Base-by-base conservation (phyloP, 257 asterid species). In the Plantago major region DNA sequence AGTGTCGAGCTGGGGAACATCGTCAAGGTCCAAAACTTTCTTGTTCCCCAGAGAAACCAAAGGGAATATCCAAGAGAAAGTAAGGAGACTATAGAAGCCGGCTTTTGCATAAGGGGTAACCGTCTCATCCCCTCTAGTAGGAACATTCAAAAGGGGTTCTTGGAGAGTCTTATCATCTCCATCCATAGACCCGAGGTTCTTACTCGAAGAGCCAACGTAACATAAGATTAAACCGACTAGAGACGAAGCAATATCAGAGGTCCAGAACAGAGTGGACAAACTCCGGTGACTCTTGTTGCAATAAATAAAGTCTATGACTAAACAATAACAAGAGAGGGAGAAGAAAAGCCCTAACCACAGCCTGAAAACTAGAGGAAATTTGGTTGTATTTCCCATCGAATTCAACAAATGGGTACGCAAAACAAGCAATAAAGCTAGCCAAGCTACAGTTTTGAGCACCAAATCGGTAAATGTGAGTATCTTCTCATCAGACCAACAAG, bases 41-140 rank as follows among this genome's bases (percentile, higher is more conserved):
- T 69, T 86, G 75, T 71, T 66, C 42, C 98, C 97, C 43, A 63
- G 74, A 48, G 95, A 73, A 56, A 92, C 68, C 51, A 92, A 71
- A 56, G 95, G 81, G 46, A 78, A 33, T 72, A 86, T 76, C 98
- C 97, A 92, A 30, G 95, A 76, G 80, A 88, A 92, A 50, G 85
- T 71, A 48, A 91, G 79, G 47, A 79, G 71, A 50, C 92, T 85
- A 42, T 73, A 75, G n/a, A 82, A 4, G 49, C 76, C 81, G 55
- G 94, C 94, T 28, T 13, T 74, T 7, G 81, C 82, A 52, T 81
- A 91, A 69, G 98, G 95, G 53, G 98, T 86, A 51, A 91, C 82
- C 60, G 79, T 84, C 56, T 84, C 80, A 50, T 82, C 95, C 72
- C 95, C 86, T 40, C 65, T 69, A 4, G 48, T 17, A 17, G 69